Conservation (phyloP, 73 alveolate genomes). For the Stentor roeselii region DNA sequence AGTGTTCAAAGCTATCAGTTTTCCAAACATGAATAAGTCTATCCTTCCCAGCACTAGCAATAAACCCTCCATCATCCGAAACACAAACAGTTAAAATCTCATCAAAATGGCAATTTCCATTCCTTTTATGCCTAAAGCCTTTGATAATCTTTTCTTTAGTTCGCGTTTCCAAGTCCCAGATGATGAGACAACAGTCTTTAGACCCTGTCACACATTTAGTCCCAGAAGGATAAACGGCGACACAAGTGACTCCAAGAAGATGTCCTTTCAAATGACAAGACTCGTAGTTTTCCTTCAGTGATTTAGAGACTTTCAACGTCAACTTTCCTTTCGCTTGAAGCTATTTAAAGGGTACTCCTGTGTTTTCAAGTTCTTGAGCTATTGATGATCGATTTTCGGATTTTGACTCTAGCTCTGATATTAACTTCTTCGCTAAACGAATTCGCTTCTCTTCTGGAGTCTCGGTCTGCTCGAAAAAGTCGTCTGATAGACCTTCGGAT, state of each 20-base stretch:
- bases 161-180: slow-evolving; percentile 53
- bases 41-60: slow-evolving; percentile 72
- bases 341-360: background rate
- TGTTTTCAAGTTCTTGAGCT: background rate
- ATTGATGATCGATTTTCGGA: background rate
- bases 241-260: slow-evolving; percentile 40
- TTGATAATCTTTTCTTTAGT: slow-evolving; percentile 36
- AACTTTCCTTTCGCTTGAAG: slow-evolving; percentile 5
- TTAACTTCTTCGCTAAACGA: background rate
- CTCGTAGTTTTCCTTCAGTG: background rate
- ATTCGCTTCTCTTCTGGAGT: slow-evolving; percentile 21
- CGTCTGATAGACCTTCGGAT: slow-evolving; percentile 1
- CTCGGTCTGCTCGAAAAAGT: slow-evolving; percentile 1
- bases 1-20: slow-evolving; percentile 37
- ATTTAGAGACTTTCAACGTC: background rate
- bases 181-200: slow-evolving; percentile 57
- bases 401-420: background rate
- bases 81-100: slow-evolving; percentile 49
- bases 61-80: slow-evolving; percentile 43
- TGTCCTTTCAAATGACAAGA: background rate
- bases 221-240: slow-evolving; percentile 40
- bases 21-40: slow-evolving; percentile 61
- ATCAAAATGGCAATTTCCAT: slow-evolving; percentile 52
- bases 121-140: slow-evolving; percentile 52
- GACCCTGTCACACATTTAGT: slow-evolving; percentile 41